phyloP scores from a whole-genome alignment of 805 yeast genomes.

The Candida ficus region DNA sequence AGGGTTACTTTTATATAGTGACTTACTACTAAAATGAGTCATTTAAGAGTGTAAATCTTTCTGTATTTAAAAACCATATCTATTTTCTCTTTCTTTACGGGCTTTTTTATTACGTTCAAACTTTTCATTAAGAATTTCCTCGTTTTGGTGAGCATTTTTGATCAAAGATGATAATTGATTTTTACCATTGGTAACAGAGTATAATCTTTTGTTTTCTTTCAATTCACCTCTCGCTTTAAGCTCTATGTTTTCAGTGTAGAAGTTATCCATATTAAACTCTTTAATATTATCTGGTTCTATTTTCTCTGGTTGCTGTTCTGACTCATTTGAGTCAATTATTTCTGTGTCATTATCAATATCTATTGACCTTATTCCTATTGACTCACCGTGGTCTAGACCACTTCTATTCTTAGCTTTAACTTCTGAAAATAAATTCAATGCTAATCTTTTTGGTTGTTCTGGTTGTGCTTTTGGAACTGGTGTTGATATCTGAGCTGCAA shows the following conservation, averaged over 20 bases:
- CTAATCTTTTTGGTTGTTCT: background rate
- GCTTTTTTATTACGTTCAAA: constrained; percentile 19
- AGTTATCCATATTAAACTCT: constrained; percentile 19
- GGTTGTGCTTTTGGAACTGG: background rate
- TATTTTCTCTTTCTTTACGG: constrained; percentile 19
- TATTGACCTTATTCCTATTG: constrained; percentile 1
- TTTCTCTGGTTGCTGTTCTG: constrained; percentile 4
- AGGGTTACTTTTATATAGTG: too few relatives aligned
- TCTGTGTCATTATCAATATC: constrained; percentile 4
- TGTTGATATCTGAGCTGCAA: too few relatives aligned
- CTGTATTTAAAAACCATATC: constrained; percentile 21
- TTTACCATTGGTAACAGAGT: constrained; percentile 18
- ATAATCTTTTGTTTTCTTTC: constrained; percentile 19
- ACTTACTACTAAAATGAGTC: background rate
- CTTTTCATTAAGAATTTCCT: constrained; percentile 21
- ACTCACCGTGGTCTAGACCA: background rate
- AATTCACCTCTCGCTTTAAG: constrained; percentile 19
- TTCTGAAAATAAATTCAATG: constrained; percentile 1
- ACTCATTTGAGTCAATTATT: background rate
- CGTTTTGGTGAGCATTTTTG: constrained; percentile 23
- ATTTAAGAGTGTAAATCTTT: background rate
- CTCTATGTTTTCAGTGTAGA: constrained; percentile 20
- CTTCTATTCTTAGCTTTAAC: constrained; percentile 1
- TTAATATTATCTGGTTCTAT: constrained; percentile 7
- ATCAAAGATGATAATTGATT: constrained; percentile 25